Evolutionary conservation across 2,329 filamentous ascomycete genomes (phyloP).

Genomic region (Clonostachys sp.): DNA sequence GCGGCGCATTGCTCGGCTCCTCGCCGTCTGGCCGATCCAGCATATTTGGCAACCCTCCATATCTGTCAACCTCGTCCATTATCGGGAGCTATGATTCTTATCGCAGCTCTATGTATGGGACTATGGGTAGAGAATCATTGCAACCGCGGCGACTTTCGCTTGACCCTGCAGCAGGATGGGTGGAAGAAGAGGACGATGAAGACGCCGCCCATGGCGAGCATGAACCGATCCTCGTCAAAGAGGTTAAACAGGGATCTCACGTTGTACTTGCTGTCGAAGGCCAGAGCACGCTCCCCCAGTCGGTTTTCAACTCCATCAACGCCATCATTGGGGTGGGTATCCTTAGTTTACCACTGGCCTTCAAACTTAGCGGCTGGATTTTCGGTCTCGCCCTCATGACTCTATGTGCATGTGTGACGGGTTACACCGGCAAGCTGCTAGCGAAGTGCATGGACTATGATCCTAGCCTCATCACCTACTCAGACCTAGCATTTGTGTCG

Average conservation of each 20-base stretch:
- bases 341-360: constrained; percentile 79
- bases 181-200: constrained; percentile 14
- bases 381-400: constrained; percentile 72
- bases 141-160: constrained; percentile 38
- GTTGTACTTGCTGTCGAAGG: constrained; percentile 82
- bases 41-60: constrained; percentile 54
- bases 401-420: constrained; percentile 70
- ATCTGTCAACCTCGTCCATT: constrained; percentile 63
- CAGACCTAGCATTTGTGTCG: constrained; percentile 85
- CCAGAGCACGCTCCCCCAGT: constrained; percentile 93
- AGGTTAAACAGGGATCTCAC: constrained; percentile 83
- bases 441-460: constrained; percentile 88
- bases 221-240: constrained; percentile 79
- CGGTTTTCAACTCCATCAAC: constrained; percentile 94
- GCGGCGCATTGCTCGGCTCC: constrained; percentile 14
- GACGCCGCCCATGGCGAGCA: constrained; percentile 49
- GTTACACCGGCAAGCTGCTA: constrained; percentile 80
- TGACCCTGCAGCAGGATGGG: constrained; percentile 22
- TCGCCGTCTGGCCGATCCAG: constrained; percentile 24
- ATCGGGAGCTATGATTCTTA: constrained; percentile 66
- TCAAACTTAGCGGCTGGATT: constrained; percentile 86
- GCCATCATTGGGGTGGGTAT: constrained; percentile 88
- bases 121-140: constrained; percentile 30
- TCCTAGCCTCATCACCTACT: constrained; percentile 84
- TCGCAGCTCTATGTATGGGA: constrained; percentile 46